Evolutionary conservation across 2,329 filamentous ascomycete genomes (phyloP).

Genomic region (Clathrospora elynae): DNA sequence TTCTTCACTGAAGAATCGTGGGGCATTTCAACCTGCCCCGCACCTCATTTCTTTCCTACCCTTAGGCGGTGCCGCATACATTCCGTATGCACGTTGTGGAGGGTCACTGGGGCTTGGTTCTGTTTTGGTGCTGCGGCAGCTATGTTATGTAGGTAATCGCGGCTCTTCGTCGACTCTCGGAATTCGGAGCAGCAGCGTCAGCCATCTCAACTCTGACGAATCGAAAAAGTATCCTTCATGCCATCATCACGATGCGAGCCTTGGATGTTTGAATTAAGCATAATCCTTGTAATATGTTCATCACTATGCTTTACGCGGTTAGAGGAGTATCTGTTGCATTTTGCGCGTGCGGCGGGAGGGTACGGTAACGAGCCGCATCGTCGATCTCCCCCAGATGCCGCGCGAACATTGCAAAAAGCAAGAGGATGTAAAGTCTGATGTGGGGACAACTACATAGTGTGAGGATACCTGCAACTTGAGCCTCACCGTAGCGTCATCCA

Average conservation of each 20-base stretch:
- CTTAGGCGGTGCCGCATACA: conserved; percentile 16
- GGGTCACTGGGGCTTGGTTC: conserved; percentile 16
- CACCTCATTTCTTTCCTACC: conserved; percentile 40
- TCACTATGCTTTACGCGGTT: conserved; percentile 19
- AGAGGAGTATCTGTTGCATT: conserved; percentile 22
- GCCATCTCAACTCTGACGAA: conserved; percentile 15
- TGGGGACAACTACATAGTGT: conserved; percentile 6
- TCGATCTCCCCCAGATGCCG: conserved; percentile 24
- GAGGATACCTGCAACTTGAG: conserved; percentile 18
- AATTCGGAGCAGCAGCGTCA: conserved; percentile 7
- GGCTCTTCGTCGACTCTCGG: conserved; percentile 9
- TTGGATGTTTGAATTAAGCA: conserved; percentile 10
- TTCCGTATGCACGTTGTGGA: conserved; percentile 18
- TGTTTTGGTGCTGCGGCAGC: conserved; percentile 11
- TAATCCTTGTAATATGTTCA: conserved; percentile 15
- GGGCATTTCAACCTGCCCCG: conserved; percentile 68
- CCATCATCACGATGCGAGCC: conserved; percentile 11
- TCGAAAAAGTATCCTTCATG: conserved; percentile 16
- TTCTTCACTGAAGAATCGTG: conserved; percentile 50
- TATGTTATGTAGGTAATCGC: conserved; percentile 20
- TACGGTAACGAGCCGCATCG: conserved; percentile 19
- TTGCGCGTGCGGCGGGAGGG: conserved; percentile 40
- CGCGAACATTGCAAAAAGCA: conserved; percentile 24
- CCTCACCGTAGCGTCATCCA: conserved; percentile 14
- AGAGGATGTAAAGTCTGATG: conserved; percentile 13